Evolutionary conservation across 768 basidiomycete genomes (phyloP).

Genomic region (Amanita subjunquillea): DNA sequence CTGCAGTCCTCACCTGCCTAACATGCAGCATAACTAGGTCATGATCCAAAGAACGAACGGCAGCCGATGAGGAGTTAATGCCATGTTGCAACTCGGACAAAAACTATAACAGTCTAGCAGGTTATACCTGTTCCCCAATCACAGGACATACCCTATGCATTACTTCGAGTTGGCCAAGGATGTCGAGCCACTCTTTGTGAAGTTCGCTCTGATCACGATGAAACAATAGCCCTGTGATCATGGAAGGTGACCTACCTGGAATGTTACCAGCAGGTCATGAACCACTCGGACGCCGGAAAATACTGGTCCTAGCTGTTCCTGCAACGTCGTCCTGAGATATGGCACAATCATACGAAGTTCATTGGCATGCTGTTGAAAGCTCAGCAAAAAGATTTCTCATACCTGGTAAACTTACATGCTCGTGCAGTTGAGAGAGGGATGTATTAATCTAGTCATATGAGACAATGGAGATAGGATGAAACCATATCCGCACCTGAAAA

Average conservation of each 20-base stretch:
- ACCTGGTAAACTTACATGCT: not conserved
- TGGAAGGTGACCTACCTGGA: not conserved
- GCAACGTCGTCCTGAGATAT: not conserved
- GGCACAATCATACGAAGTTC: not conserved
- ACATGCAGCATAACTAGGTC: constrained; percentile 19
- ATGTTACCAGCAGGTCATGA: not conserved
- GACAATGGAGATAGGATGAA: not conserved
- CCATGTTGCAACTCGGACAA: constrained; percentile 7
- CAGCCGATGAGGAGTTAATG: not conserved
- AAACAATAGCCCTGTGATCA: not conserved
- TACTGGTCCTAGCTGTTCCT: not conserved
- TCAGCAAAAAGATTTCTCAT: not conserved
- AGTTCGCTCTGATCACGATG: not conserved
- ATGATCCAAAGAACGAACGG: constrained; percentile 2
- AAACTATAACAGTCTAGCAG: constrained; percentile 1
- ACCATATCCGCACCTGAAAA: not conserved
- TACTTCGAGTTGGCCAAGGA: not conserved
- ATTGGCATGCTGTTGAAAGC: not conserved
- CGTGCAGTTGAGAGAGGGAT: not conserved
- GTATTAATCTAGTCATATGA: not conserved
- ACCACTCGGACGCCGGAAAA: not conserved
- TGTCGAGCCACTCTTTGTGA: not conserved
- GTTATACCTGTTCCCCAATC: not conserved
- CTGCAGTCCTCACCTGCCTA: constrained; percentile 25
- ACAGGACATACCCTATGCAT: not conserved